Conservation (phyloP, 2,329 filamentous ascomycete genomes). For the Trichoderma sp. region DNA sequence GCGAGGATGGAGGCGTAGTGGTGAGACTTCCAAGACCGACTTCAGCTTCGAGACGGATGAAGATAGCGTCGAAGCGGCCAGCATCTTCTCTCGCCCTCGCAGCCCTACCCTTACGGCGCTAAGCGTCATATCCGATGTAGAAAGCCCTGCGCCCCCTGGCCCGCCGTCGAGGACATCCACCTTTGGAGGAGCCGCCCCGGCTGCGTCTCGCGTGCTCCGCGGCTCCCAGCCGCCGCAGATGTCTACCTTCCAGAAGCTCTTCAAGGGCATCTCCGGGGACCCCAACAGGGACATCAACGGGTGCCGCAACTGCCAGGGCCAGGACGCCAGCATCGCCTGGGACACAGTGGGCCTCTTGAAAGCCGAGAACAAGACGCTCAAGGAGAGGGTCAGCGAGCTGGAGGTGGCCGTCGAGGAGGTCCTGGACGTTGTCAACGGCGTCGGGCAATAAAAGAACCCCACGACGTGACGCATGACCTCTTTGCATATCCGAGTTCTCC, state of each 20-base stretch:
- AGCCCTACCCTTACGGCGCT: conserved; percentile 57
- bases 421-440: conserved; percentile 60
- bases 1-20: conserved; percentile 48
- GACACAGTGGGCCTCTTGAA: conserved; percentile 63
- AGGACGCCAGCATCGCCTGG: conserved; percentile 63
- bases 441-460: conserved; percentile 45
- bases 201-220: conserved; percentile 42
- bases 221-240: conserved; percentile 36
- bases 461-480: neutral
- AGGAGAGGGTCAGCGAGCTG: conserved; percentile 60
- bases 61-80: conserved; percentile 52
- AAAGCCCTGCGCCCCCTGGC: conserved; percentile 30
- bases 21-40: conserved; percentile 49
- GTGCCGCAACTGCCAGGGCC: conserved; percentile 61
- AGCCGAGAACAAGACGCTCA: conserved; percentile 64
- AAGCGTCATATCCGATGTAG: conserved; percentile 39
- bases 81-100: conserved; percentile 62
- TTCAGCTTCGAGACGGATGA: conserved; percentile 56
- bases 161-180: conserved; percentile 34
- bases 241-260: conserved; percentile 47
- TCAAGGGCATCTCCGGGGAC: conserved; percentile 48
- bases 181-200: conserved; percentile 31
- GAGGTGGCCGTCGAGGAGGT: conserved; percentile 64
- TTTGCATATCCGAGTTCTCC: conserved; percentile 8
- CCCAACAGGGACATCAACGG: conserved; percentile 35